These are phyloP conservation scores for Pseudogymnoascus sp. DNA, from an alignment of 2,329 filamentous ascomycete genomes.

Conservation along the genomic window DNA sequence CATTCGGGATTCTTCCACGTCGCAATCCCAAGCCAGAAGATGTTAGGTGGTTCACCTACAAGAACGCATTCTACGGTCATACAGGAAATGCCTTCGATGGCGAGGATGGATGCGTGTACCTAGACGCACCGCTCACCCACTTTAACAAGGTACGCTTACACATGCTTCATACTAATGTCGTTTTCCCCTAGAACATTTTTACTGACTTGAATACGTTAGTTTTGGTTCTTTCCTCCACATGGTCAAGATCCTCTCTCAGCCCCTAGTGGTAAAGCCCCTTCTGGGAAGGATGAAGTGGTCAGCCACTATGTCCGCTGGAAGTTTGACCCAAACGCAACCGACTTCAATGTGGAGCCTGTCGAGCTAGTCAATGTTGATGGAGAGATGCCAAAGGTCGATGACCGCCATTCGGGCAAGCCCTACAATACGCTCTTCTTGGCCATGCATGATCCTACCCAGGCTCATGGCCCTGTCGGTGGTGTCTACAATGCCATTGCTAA, in stretches of 20 bases:
- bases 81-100: slow-evolving; percentile 41
- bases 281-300: slow-evolving; percentile 21
- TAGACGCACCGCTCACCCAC: too few species aligned
- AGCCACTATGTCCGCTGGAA: slow-evolving; percentile 25
- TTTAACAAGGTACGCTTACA: too few species aligned
- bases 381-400: slow-evolving; percentile 20
- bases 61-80: slow-evolving; percentile 42
- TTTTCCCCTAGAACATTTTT: slow-evolving; percentile 18
- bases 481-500: slow-evolving; percentile 19
- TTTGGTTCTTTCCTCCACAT: slow-evolving; percentile 18
- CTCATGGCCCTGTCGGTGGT: slow-evolving; percentile 17
- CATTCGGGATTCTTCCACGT: slow-evolving; percentile 45
- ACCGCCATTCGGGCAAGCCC: slow-evolving; percentile 15
- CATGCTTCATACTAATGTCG: background rate
- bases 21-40: slow-evolving; percentile 41
- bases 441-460: slow-evolving; percentile 16
- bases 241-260: slow-evolving; percentile 12
- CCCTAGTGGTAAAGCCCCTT: slow-evolving; percentile 13
- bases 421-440: slow-evolving; percentile 21
- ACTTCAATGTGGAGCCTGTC: slow-evolving; percentile 15
- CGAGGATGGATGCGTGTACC: slow-evolving; percentile 32
- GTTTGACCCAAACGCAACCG: slow-evolving; percentile 21
- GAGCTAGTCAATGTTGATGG: slow-evolving; percentile 16
- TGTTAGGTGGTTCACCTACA: slow-evolving; percentile 42
- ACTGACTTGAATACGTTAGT: slow-evolving; percentile 18